A percentile compares a stretch with the other conserved stretches of the same genome.
Conservation (phyloP, 176 grass and related monocot species). For the Microstegium vimineum region DNA sequence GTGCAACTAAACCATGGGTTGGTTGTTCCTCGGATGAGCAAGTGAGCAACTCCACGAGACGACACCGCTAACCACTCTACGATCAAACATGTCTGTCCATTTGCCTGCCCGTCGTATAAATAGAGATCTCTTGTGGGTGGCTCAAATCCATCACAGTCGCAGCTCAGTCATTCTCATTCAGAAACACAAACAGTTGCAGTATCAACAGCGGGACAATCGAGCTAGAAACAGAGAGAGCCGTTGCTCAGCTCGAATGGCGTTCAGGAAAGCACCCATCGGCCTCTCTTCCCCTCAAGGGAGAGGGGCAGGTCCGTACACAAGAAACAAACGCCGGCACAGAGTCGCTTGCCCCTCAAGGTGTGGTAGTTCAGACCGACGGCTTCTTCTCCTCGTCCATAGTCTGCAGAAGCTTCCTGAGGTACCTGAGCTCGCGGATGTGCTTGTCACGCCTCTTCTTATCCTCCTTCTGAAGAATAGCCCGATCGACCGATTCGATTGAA, state of each 20-base stretch:
- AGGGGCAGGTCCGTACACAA: too few relatives aligned
- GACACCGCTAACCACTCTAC: slow-evolving; percentile 14
- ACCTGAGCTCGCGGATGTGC: too few relatives aligned
- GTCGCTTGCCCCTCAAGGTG: too few relatives aligned
- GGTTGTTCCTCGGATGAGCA: background rate
- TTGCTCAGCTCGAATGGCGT: slow-evolving; percentile 12
- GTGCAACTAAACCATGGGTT: slow-evolving; percentile 35
- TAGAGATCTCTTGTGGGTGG: background rate
- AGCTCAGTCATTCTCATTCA: background rate
- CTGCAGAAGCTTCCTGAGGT: too few relatives aligned
- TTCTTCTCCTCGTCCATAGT: too few relatives aligned
- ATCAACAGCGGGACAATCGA: background rate
- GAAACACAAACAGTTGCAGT: too few relatives aligned
- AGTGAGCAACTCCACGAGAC: slow-evolving; percentile 27
- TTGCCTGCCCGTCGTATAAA: background rate
- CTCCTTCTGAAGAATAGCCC: too few relatives aligned
- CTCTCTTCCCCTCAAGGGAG: background rate
- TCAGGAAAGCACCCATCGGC: background rate
- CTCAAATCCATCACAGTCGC: slow-evolving; percentile 4
- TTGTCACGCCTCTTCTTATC: too few relatives aligned
- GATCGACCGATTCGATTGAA: too few relatives aligned
- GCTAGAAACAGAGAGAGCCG: background rate
- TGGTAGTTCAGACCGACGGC: too few relatives aligned
- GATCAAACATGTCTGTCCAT: background rate
- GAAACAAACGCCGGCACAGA: too few relatives aligned